A percentile compares a stretch with the other conserved stretches of the same genome.
Evolutionary conservation across 202 grass and related monocot species (phyloP).

Genomic region (Panicum hallii): DNA sequence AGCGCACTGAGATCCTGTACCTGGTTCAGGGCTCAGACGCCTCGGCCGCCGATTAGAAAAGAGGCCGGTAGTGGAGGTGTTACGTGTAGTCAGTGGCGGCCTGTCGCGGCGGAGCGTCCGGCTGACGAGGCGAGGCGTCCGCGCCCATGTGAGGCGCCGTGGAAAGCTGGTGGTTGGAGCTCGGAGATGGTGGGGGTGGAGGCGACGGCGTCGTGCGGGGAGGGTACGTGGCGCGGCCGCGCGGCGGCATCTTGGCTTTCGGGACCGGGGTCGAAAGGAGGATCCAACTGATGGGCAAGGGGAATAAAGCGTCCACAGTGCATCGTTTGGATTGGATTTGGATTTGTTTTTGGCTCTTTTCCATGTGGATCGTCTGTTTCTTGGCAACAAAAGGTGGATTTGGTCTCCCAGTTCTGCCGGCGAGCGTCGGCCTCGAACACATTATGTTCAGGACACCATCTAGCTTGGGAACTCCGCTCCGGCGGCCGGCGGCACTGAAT

Average conservation of each 20-base stretch:
- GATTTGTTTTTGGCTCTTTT: background rate
- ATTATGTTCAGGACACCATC: background rate
- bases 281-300: slow-evolving; percentile 19
- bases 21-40: slow-evolving; percentile 17
- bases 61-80: slow-evolving; percentile 33
- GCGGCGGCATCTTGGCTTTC: slow-evolving; percentile 24
- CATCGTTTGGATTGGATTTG: background rate
- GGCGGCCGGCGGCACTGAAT: too few relatives aligned
- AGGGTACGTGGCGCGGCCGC: slow-evolving; percentile 28
- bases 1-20: slow-evolving; percentile 10
- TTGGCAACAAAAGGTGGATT: background rate
- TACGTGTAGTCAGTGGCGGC: slow-evolving; percentile 44
- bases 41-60: slow-evolving; percentile 37
- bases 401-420: background rate
- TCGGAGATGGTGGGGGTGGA: background rate
- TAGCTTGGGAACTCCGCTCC: too few relatives aligned
- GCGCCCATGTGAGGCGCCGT: slow-evolving; percentile 72
- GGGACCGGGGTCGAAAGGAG: slow-evolving; percentile 1
- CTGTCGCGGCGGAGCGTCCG: slow-evolving; percentile 30
- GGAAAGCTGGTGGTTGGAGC: slow-evolving; percentile 48
- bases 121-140: slow-evolving; percentile 46
- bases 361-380: background rate
- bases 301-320: background rate
- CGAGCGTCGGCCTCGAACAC: background rate
- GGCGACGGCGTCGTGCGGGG: slow-evolving; percentile 40